Base-by-base conservation (phyloP, 2,329 filamentous ascomycete genomes). In the Escovopsis weberi region DNA sequence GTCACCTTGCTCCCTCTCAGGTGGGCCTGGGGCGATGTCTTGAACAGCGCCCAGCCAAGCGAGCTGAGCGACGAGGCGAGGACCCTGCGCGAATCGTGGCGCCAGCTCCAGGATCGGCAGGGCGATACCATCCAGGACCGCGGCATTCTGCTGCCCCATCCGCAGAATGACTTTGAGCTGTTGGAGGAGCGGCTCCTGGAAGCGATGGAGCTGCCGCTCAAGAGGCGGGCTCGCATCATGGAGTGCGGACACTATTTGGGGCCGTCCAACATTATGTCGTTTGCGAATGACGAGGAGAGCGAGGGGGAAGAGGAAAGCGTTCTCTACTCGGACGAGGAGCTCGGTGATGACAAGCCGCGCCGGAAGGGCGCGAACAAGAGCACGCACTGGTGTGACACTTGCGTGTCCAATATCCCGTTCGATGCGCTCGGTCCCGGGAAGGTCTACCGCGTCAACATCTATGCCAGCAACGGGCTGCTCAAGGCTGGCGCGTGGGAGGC, bases 391-490 rank as follows among this genome's bases (percentile, higher is more conserved):
- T 78, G 74, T 53, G 58, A 52, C 19, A 73, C 69, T 0, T 78
- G 74, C 54, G 63, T 60, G n/a, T 63, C 62, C 32, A 72, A 76
- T 41, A 77, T 76, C 47, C 62, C 60, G 35, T 74, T 64, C 49
- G 73, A 76, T 49, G 62, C 67, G 35, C 69, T 72, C 4, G 73
- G 71, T 2, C 55, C 63, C 4, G 62, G 67, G 44, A 75, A 72
- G 52, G 68, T 78, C 39, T 91, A 85, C 68, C 74, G 79, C 28
- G 72, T 96, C 58, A 91, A 87, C 56, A 80, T 96, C 1, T 98
- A 89, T 55, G 91, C 91, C 1, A 89, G 87, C 41, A 98, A 96
- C 59, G 91, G 91, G 0, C 66, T 96, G 39, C 94, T 98, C 85
- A 77, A 80, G 45, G 80, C 85, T 5, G 86, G 86, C 0, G 89